Evolutionary conservation across 2,329 filamentous ascomycete genomes (phyloP).

Genomic region (Exophiala bonariae): DNA sequence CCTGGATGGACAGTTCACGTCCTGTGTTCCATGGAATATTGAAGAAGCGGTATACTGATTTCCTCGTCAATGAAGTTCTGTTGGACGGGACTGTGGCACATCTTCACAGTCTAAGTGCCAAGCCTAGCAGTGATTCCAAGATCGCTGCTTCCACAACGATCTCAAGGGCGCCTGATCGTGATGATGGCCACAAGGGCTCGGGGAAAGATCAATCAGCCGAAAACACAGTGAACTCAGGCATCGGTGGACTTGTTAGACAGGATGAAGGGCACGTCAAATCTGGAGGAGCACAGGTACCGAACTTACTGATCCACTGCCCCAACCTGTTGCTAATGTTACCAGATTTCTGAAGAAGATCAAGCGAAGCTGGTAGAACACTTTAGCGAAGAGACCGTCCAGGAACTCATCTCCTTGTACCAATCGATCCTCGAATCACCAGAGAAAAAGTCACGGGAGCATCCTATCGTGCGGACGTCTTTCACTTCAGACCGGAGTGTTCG

Average conservation of each 20-base stretch:
- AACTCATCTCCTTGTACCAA: constrained; percentile 57
- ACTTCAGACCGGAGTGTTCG: constrained; percentile 59
- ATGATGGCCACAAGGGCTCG: no score
- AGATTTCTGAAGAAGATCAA: constrained; percentile 43
- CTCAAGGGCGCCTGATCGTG: no score
- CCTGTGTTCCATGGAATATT: constrained; percentile 63
- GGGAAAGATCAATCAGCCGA: no score
- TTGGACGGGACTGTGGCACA: constrained; percentile 75
- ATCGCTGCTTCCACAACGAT: not conserved
- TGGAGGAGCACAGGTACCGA: no score
- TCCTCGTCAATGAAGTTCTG: constrained; percentile 85
- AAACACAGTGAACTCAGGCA: no score
- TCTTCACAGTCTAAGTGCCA: constrained; percentile 50
- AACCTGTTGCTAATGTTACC: not conserved
- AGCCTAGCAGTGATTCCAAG: constrained; percentile 26
- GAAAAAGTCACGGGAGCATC: constrained; percentile 57
- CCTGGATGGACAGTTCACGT: constrained; percentile 60
- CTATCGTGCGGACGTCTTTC: constrained; percentile 53
- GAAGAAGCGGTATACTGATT: constrained; percentile 85
- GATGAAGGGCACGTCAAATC: no score
- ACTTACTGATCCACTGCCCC: no score
- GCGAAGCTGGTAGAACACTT: constrained; percentile 36
- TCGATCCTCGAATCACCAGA: constrained; percentile 55
- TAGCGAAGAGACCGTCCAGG: constrained; percentile 24
- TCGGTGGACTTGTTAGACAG: no score